Evolutionary conservation across 495 filamentous ascomycete species (phyloP), one percentile per base, ranked within the genome.

Genomic region (Talaromyces liani): DNA sequence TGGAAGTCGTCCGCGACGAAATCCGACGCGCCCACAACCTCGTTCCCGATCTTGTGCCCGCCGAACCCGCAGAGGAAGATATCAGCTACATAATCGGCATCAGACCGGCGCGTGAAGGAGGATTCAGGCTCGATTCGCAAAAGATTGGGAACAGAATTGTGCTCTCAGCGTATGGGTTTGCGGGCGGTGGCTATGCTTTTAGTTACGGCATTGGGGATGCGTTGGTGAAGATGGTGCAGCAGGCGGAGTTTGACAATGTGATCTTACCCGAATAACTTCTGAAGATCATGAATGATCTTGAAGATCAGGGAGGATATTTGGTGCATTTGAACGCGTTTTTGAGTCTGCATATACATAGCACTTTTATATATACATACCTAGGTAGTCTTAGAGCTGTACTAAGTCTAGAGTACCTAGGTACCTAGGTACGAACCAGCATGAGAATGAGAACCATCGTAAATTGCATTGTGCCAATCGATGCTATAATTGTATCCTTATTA

Each of bases 151-250:
- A 62, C 20, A 70, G 73, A 1, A 64, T 69, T 0, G 25, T 79
- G 1, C 57, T 79, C 9, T 79, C 77, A 0, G 77, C 77, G 0
- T 79, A 79, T 63, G 77, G 76, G 1, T 79, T 79, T 63, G 77
- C 75, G 3, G 77, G 77, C 6, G 77, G 75, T 7, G 77, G 77
- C 1, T 79, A 79, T 68, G 71, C 77, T 1, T 79, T 78, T 60
- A 78, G 75, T 0, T 79, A 79, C 56, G 77, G 77, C 0, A 65
- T 79, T 24, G 77, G 71, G 0, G 72, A 79, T 68, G 72, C 75
- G 3, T 34, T 79, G 56, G 64, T 68, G 22, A 74, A 71, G 64
- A 78, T 79, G 75, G 77, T 79, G 16, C 70, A 76, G 53, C 63
- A 63, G 31, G 63, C 70, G 0, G 77, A 79, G 62, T 68, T 70